These are phyloP conservation scores for Salvia rosmarinus DNA, from an alignment of 257 asterid species.

Conservation along the genomic window DNA sequence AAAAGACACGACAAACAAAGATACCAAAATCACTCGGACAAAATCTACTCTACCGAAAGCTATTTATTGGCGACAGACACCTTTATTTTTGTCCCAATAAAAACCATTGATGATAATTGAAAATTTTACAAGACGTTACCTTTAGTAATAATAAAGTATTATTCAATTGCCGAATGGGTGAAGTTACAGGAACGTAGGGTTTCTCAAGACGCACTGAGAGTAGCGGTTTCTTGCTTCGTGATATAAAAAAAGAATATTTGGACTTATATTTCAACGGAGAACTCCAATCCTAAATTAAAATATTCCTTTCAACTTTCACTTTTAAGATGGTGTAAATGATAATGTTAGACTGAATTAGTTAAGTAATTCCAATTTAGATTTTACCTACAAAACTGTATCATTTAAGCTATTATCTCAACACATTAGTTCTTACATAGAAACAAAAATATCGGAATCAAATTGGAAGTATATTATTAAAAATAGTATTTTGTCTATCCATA, in stretches of 20 bases:
- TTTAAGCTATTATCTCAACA: too few relatives aligned
- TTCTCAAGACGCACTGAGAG: too few relatives aligned
- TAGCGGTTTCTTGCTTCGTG: too few relatives aligned
- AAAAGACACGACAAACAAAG: constrained; percentile 20
- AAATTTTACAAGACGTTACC: neutral
- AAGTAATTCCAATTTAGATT: neutral
- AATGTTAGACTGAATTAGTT: too few relatives aligned
- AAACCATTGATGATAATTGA: neutral
- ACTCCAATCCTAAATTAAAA: too few relatives aligned
- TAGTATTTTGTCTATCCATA: too few relatives aligned
- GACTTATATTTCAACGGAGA: neutral
- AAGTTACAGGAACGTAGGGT: too few relatives aligned
- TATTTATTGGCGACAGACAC: neutral
- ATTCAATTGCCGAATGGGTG: too few relatives aligned
- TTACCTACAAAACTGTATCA: neutral
- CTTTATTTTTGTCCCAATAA: neutral
- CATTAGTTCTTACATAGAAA: too few relatives aligned
- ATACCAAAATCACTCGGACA: constrained; percentile 19
- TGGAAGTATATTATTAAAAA: neutral
- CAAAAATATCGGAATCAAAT: neutral
- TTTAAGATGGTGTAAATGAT: too few relatives aligned
- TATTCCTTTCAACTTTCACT: too few relatives aligned
- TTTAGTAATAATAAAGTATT: neutral
- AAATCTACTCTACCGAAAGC: constrained; percentile 12
- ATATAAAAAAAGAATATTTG: too few relatives aligned